These are phyloP conservation scores for Didymella pomorum DNA, from an alignment of 2,329 filamentous ascomycete species.

Conservation along the genomic window DNA sequence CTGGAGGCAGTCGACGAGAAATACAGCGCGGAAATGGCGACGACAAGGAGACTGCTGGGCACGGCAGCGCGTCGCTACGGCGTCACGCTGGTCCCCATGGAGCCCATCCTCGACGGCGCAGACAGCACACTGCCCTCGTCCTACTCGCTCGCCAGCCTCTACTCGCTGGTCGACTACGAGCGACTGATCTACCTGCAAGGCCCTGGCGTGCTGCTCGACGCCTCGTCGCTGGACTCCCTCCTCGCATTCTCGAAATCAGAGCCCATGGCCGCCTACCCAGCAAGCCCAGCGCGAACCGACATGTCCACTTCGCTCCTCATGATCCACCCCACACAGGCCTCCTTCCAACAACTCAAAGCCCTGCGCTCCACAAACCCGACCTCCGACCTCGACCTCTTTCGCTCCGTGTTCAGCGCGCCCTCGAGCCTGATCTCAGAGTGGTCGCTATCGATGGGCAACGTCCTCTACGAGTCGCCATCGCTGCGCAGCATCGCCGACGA, in stretches of 20 bases:
- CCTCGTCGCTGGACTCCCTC: slow-evolving; percentile 55
- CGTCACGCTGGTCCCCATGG: slow-evolving; percentile 56
- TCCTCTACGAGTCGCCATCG: slow-evolving; percentile 47
- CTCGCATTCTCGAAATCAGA: slow-evolving; percentile 52
- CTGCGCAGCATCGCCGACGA: slow-evolving; percentile 40
- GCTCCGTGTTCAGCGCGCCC: slow-evolving; percentile 39
- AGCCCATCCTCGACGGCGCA: slow-evolving; percentile 48
- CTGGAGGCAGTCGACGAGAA: slow-evolving; percentile 46
- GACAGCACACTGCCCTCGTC: slow-evolving; percentile 46
- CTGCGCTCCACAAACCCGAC: slow-evolving; percentile 34
- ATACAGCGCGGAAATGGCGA: slow-evolving; percentile 54
- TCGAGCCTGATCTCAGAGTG: slow-evolving; percentile 50
- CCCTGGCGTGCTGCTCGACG: slow-evolving; percentile 57
- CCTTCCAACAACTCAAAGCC: slow-evolving; percentile 43
- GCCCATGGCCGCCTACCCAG: slow-evolving; percentile 48
- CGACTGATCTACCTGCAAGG: slow-evolving; percentile 55
- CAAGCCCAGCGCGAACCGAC: slow-evolving; percentile 39
- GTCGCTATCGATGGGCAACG: slow-evolving; percentile 50
- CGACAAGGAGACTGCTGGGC: slow-evolving; percentile 54
- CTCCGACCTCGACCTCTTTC: slow-evolving; percentile 47
- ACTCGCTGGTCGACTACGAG: slow-evolving; percentile 56
- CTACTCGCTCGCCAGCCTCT: slow-evolving; percentile 57
- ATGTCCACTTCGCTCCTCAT: slow-evolving; percentile 51
- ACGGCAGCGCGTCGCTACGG: slow-evolving; percentile 57
- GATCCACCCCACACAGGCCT: slow-evolving; percentile 46